Conservation (phyloP, 106 monocot genomes). For the Platanthera zijinensis region DNA sequence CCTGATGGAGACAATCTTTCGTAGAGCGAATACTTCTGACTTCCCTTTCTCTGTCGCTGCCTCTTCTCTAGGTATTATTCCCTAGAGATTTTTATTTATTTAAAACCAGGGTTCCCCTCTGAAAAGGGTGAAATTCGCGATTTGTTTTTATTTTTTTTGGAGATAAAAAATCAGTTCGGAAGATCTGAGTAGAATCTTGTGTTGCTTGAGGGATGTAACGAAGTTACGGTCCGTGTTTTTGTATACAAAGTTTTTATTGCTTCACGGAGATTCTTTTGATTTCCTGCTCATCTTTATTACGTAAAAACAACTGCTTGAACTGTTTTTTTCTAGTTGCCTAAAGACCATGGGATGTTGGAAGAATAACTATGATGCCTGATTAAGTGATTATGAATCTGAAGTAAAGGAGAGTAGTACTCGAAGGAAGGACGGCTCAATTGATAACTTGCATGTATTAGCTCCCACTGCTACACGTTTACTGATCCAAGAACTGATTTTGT, state of each 20-base stretch:
- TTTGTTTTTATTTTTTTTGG: not conserved
- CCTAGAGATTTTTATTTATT: not conserved
- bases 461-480: not conserved
- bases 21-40: not conserved
- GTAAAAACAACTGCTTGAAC: not conserved
- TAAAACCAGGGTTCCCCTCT: not conserved
- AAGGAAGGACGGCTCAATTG: not conserved
- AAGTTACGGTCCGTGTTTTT: not conserved
- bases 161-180: not conserved
- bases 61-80: not conserved
- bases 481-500: not conserved
- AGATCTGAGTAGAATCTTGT: not conserved
- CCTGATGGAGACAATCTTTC: not conserved
- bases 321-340: not conserved
- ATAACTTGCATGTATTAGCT: not conserved
- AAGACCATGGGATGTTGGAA: not conserved
- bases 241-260: not conserved
- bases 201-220: not conserved
- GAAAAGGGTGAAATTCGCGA: not conserved
- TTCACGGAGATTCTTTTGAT: too few relatives aligned
- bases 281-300: too few relatives aligned
- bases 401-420: not conserved
- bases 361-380: not conserved
- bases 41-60: not conserved
- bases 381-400: not conserved